Percentiles rank a stretch among this genome's conserved stretches.
phyloP scores from a whole-genome alignment of 2,329 filamentous ascomycete genomes.

The Aspergillus sp. region DNA sequence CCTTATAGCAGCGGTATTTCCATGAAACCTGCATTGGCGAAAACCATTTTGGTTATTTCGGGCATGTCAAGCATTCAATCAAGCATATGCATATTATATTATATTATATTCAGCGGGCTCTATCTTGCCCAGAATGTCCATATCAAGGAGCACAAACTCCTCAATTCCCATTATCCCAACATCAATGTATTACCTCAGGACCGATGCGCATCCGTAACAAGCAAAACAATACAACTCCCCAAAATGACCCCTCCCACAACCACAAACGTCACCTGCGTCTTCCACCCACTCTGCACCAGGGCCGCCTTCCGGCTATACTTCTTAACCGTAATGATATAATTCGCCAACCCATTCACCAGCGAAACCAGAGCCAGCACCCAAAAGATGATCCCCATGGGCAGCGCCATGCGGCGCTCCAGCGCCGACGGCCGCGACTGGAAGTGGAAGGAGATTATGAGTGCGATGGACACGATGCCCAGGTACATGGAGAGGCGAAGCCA shows the following conservation, averaged over 20 bases:
- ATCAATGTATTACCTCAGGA: not conserved
- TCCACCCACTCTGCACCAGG: constrained; percentile 91
- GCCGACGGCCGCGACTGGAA: constrained; percentile 72
- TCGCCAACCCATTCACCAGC: constrained; percentile 75
- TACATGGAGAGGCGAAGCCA: constrained; percentile 89
- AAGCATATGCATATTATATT: not conserved
- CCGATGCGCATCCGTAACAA: constrained; percentile 42
- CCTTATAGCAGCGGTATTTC: constrained; percentile 15
- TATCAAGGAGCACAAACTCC: not conserved
- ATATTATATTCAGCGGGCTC: not conserved
- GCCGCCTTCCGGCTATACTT: constrained; percentile 79
- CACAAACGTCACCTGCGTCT: constrained; percentile 76
- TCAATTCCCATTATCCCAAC: not conserved
- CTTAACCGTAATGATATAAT: constrained; percentile 83
- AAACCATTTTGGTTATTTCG: not conserved
- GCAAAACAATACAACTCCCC: constrained; percentile 50
- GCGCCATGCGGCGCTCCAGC: constrained; percentile 75
- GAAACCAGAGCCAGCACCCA: constrained; percentile 82
- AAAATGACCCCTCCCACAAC: constrained; percentile 50
- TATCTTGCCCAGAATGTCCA: not conserved
- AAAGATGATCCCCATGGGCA: constrained; percentile 85
- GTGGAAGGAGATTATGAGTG: constrained; percentile 93
- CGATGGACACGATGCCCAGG: constrained; percentile 85
- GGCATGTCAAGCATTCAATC: not conserved
- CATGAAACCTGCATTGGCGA: constrained; percentile 3